Base-by-base conservation (phyloP, 768 basidiomycete species). In the Tylopilus felleus region DNA sequence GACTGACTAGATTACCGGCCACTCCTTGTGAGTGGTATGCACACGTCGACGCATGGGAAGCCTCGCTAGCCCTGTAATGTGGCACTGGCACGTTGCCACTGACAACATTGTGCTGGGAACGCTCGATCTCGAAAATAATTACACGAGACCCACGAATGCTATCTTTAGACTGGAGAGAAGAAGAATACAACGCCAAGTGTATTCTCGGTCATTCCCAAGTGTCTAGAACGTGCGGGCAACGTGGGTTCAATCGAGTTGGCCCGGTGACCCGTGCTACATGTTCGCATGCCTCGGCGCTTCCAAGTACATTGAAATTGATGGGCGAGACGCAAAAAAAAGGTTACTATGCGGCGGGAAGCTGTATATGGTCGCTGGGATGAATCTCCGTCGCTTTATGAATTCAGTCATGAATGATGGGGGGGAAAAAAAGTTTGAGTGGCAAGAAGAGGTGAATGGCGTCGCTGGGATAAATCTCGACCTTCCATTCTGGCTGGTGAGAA, bases 401-500 rank as follows among this genome's bases (percentile, higher is more conserved):
- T 9, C 35, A 36, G 35, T 38, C 36, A 38, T 38, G 8, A n/a
- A 38, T 4, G 38, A 29, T 9, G 9, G 29, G n/a, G 38, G 17
- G 3, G 16, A 36, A 16, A 36, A 27, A 27, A 27, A 27, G 7
- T 27, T 27, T 3, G 4, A 14, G 16, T 33, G 4, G 12, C 14
- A 36, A 16, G 17, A 35, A 13, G 14, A 14, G 5, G 33, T 14
- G 12, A 13, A 36, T 17, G 16, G 35, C 29, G 33, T 33, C 33
- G 33, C 33, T 16, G 33, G 14, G 33, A 16, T 29, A 29, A 12
- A 13, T 27, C 25, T 27, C 28, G 17, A n/a, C 19, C 52, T 61
- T 62, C 47, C 49, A 64, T 57, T 56, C 61, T 31, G 43, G 27
- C 25, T 13, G 36, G 41, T 54, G 52, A 44, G 60, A 62, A 57